These are phyloP conservation scores for Physcia stellaris DNA, from an alignment of 495 filamentous ascomycete species.

Conservation along the genomic window DNA sequence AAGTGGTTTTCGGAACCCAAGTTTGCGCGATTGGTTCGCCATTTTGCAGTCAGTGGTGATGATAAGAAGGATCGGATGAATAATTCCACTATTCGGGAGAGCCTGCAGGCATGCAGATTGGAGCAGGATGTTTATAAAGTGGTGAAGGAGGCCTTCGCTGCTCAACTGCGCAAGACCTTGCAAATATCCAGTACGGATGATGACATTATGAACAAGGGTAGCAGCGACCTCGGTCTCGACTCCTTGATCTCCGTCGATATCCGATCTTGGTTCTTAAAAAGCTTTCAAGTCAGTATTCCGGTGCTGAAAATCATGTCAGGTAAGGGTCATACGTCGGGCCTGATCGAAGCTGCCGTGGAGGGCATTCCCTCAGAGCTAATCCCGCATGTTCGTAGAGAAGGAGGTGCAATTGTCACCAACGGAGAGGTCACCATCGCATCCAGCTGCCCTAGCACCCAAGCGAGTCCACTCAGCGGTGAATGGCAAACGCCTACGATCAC, in stretches of 20 bases:
- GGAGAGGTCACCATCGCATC: background rate
- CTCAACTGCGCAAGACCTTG: background rate
- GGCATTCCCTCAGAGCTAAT: conserved; percentile 1
- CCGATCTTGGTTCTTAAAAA: conserved; percentile 24
- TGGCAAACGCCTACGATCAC: background rate
- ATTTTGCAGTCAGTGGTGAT: background rate
- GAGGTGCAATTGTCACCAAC: background rate
- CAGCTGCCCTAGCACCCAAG: background rate
- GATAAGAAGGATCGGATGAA: conserved; percentile 4
- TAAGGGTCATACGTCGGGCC: background rate
- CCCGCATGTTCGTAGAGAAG: background rate
- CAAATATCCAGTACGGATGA: background rate
- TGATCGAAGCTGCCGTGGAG: background rate
- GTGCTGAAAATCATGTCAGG: conserved; percentile 31
- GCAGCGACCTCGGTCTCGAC: conserved; percentile 24
- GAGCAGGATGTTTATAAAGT: conserved; percentile 5
- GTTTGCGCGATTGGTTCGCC: conserved; percentile 3
- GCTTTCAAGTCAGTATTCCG: conserved; percentile 27
- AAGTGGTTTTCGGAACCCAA: conserved; percentile 2
- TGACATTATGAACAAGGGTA: background rate
- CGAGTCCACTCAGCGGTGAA: conserved; percentile 1
- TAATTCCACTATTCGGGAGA: conserved; percentile 15
- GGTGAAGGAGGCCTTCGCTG: background rate
- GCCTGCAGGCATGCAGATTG: conserved; percentile 12
- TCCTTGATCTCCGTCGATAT: conserved; percentile 24